Evolutionary conservation across 768 basidiomycete species (phyloP), one percentile per base, ranked within the genome.

Genomic region (Tulasnella calospora): DNA sequence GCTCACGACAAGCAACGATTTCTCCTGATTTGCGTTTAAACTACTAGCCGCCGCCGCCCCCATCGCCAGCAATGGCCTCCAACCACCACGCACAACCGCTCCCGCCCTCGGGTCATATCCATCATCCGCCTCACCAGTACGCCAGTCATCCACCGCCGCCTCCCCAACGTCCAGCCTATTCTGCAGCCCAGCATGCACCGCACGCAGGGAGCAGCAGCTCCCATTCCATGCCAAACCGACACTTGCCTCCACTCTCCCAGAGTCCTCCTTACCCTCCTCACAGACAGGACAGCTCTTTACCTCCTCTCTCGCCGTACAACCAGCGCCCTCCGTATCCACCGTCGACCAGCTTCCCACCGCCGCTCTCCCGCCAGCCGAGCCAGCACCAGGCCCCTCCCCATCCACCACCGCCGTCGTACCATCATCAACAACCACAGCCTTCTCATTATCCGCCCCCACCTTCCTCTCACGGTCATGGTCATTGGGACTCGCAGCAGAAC

Each of bases 391-490:
- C 4, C 21, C 75, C 23, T 44, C 71, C 78, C 38, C 76, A 36
- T 23, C 78, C n/a, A 6, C 73, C 77, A 23, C 44, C 74, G 23
- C 69, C 41, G 77, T 30, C 77, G 72, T 82, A 47, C 79, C 80
- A 10, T 79, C 81, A 46, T 79, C 81, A 81, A 78, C 81, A 40
- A 78, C 79, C 3, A 79, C 74, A 15, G 47, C 57, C 76, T 19
- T 27, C 19, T 3, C 44, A 33, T 13, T 74, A 76, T 9, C 36
- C 76, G 9, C 79, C 33, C 30, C 69, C 46, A 41, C 41, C 27
- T 81, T 55, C 80, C 80, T 10, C 75, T 80, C 13, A 79, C 78
- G 35, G 80, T 78, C 69, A 82, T 79, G n/a, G 8, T 80, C 35
- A 78, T 79, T 38, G 81, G 80, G 80, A 75, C 13, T 46, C 61